Percentiles rank a stretch among this genome's conserved stretches.
These are phyloP conservation scores for Talaromyces trachyspermus DNA, from an alignment of 495 filamentous ascomycete genomes.

Conservation along the genomic window DNA sequence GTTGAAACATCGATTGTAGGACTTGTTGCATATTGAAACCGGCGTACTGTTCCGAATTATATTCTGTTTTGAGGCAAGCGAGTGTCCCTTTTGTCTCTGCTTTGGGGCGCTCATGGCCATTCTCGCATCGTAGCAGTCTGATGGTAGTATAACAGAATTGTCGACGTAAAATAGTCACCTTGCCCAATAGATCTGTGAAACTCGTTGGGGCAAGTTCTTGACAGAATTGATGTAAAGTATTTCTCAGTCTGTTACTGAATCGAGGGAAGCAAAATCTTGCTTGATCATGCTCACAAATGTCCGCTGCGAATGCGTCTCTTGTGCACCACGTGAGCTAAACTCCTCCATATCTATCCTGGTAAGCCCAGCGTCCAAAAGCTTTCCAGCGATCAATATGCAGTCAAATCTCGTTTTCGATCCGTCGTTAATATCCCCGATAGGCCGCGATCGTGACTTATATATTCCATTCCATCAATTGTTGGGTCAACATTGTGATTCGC, in stretches of 20 bases:
- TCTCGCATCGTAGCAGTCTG: background rate
- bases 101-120: background rate
- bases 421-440: conserved; percentile 17
- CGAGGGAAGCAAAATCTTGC: background rate
- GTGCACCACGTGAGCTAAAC: background rate
- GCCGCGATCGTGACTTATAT: conserved; percentile 20
- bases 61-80: background rate
- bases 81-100: background rate
- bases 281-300: background rate
- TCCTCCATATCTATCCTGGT: conserved; percentile 23
- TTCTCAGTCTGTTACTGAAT: background rate
- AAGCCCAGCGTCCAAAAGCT: conserved; percentile 30
- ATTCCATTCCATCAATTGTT: conserved; percentile 13
- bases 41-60: background rate
- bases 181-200: background rate
- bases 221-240: background rate
- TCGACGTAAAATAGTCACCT: background rate
- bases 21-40: background rate
- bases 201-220: background rate
- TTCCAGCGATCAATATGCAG: conserved; percentile 25
- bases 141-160: background rate
- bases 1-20: background rate
- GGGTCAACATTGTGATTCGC: conserved; percentile 1
- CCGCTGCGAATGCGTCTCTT: background rate
- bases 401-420: conserved; percentile 20